Percentiles rank a stretch among this genome's conserved stretches.
phyloP scores from a whole-genome alignment of 2,329 filamentous ascomycete species.

The Aureobasidium pullulans region DNA sequence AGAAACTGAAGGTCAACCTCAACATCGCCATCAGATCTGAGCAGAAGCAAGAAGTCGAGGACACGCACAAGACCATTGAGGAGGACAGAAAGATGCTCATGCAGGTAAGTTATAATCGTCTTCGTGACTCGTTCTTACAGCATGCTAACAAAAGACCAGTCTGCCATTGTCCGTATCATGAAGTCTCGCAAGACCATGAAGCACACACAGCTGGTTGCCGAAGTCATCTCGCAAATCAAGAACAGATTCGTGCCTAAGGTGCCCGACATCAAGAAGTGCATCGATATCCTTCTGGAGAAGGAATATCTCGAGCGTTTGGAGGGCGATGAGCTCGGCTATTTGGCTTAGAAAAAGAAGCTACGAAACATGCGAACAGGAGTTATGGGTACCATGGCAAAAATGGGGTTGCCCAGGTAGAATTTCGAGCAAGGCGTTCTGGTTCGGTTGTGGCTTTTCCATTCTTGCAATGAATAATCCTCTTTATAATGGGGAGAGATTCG shows the following conservation, averaged over 20 bases:
- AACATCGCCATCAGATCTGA: conserved; percentile 94
- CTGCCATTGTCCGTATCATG: conserved; percentile 98
- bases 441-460: background rate
- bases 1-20: conserved; percentile 95
- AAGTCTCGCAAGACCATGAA: conserved; percentile 99
- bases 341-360: conserved; percentile 54
- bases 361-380: background rate
- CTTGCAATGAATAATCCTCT: background rate
- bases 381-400: conserved; percentile 8
- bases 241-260: conserved; percentile 89
- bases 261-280: conserved; percentile 97
- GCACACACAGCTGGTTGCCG: conserved; percentile 86
- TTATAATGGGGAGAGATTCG: background rate
- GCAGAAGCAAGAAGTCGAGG: conserved; percentile 89
- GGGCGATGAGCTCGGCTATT: conserved; percentile 87
- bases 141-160: conserved; percentile 50
- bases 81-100: conserved; percentile 94
- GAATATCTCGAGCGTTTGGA: conserved; percentile 96
- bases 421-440: conserved; percentile 15
- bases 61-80: conserved; percentile 99
- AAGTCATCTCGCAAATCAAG: conserved; percentile 93
- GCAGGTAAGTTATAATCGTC: conserved; percentile 60
- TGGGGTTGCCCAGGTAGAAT: conserved; percentile 5
- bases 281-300: conserved; percentile 97
- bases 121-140: background rate